These are phyloP conservation scores for Butyriboletus loyo DNA, from an alignment of 768 basidiomycete species.

Conservation along the genomic window DNA sequence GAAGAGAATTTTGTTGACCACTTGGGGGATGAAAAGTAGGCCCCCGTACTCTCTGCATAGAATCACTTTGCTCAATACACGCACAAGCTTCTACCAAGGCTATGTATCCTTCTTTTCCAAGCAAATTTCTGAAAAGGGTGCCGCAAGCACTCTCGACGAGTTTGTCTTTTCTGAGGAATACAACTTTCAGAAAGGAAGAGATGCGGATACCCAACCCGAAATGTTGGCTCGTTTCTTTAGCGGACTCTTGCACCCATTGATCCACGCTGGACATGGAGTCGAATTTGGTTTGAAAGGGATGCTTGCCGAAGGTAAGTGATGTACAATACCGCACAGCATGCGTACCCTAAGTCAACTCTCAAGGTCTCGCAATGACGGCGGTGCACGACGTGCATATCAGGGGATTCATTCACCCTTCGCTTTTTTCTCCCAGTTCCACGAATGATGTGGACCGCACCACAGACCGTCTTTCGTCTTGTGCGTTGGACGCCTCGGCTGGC, in stretches of 20 bases:
- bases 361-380: slow-evolving; percentile 26
- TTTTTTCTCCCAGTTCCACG: slow-evolving; percentile 3
- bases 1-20: slow-evolving; percentile 23
- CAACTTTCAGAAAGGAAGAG: slow-evolving; percentile 18
- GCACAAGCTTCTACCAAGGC: slow-evolving; percentile 22
- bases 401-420: slow-evolving; percentile 29
- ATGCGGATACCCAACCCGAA: slow-evolving; percentile 35
- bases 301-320: slow-evolving; percentile 52
- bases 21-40: slow-evolving; percentile 28
- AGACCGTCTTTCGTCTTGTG: slow-evolving; percentile 3
- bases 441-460: slow-evolving; percentile 1
- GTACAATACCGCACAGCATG: neutral
- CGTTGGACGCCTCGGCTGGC: neutral
- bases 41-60: neutral
- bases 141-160: slow-evolving; percentile 17
- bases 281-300: slow-evolving; percentile 65
- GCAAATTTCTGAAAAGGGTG: slow-evolving; percentile 17
- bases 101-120: slow-evolving; percentile 28
- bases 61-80: neutral
- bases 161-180: slow-evolving; percentile 32
- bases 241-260: slow-evolving; percentile 58
- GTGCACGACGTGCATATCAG: slow-evolving; percentile 32
- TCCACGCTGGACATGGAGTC: slow-evolving; percentile 57
- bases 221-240: slow-evolving; percentile 51
- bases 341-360: neutral